A percentile compares a stretch with the other conserved stretches of the same genome.
Evolutionary conservation across 2,329 filamentous ascomycete species (phyloP).

Genomic region (Fusarium clavum): DNA sequence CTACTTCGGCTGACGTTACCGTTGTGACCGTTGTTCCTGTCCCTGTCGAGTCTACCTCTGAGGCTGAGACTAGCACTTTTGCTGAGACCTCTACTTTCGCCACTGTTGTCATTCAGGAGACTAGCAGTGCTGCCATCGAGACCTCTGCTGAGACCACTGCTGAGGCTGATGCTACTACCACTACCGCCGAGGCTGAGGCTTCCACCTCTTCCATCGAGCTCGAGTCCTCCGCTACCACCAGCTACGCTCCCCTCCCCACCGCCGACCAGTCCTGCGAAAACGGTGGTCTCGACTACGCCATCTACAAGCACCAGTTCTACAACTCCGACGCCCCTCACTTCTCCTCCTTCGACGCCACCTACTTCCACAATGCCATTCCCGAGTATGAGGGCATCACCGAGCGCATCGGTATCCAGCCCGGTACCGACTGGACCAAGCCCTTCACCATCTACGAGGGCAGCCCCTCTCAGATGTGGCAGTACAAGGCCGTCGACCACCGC

Average conservation of each 20-base stretch:
- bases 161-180: neutral
- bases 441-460: conserved; percentile 14
- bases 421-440: neutral
- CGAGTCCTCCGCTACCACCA: neutral
- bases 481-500: conserved; percentile 14
- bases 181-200: neutral
- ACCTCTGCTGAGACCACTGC: neutral
- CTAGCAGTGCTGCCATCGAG: neutral
- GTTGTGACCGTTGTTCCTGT: neutral
- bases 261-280: conserved; percentile 17
- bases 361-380: neutral
- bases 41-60: neutral
- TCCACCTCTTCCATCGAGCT: neutral
- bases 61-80: neutral
- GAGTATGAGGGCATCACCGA: neutral
- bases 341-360: neutral
- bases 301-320: neutral
- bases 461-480: neutral
- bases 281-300: conserved; percentile 9
- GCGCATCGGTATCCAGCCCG: conserved; percentile 10
- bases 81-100: neutral
- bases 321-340: conserved; percentile 6
- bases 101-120: neutral
- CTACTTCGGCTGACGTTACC: neutral
- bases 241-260: neutral